A percentile compares a stretch with the other conserved stretches of the same genome.
Conservation (phyloP, 306 rosid species). For the Alnus glutinosa region DNA sequence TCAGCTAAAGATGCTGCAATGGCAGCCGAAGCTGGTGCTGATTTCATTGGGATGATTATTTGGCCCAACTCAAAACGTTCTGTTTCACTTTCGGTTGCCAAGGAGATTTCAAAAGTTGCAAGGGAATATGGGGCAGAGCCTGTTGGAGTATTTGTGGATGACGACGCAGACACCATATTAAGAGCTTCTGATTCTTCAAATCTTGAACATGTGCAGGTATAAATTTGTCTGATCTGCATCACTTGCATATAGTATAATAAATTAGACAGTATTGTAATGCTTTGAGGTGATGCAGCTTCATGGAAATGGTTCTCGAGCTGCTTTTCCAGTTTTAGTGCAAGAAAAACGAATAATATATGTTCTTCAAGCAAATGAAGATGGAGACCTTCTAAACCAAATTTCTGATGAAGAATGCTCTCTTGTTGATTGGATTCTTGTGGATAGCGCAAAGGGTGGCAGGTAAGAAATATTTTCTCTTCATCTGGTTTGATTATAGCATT, state of each 20-base stretch:
- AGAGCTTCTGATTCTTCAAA: slow-evolving; percentile 64
- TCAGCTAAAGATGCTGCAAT: slow-evolving; percentile 84
- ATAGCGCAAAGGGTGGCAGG: slow-evolving; percentile 89
- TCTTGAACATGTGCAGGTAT: slow-evolving; percentile 86
- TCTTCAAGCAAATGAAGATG: slow-evolving; percentile 79
- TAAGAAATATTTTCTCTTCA: slow-evolving; percentile 32
- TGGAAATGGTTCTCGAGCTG: slow-evolving; percentile 71
- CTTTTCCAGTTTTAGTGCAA: slow-evolving; percentile 54
- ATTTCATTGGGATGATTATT: slow-evolving; percentile 90
- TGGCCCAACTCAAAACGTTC: slow-evolving; percentile 96
- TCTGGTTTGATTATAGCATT: background rate
- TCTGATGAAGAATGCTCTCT: slow-evolving; percentile 60
- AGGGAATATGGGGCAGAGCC: slow-evolving; percentile 79
- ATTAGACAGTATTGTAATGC: slow-evolving; percentile 22
- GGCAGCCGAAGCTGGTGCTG: slow-evolving; percentile 97
- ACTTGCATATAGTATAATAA: background rate
- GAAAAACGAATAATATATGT: slow-evolving; percentile 72
- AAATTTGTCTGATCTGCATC: slow-evolving; percentile 2
- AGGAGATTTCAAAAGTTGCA: slow-evolving; percentile 85
- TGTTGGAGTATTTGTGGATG: slow-evolving; percentile 94
- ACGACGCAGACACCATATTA: slow-evolving; percentile 66
- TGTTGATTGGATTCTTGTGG: slow-evolving; percentile 87
- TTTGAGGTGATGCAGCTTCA: slow-evolving; percentile 72
- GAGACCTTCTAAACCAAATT: slow-evolving; percentile 62
- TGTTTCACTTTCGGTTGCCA: slow-evolving; percentile 75